Percentiles rank a stretch among this genome's conserved stretches.
Evolutionary conservation across 1,284 basidiomycete genomes (phyloP).

Genomic region (Trichosporon inkin): DNA sequence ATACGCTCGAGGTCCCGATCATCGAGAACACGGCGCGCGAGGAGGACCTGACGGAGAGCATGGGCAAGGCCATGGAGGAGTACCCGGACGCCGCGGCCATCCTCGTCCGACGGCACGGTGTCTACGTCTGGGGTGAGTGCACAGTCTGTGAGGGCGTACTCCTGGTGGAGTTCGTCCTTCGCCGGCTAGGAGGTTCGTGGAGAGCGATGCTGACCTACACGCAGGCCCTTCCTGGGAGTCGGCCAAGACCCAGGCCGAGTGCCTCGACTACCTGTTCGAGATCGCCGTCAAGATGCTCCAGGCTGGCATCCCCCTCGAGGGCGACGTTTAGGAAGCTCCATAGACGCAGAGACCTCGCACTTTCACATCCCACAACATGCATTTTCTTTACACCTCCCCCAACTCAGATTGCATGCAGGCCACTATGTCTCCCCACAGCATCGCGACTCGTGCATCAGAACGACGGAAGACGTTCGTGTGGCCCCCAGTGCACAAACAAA

Average conservation of each 20-base stretch:
- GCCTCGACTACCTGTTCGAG: conserved; percentile 81
- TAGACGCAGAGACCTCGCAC: not conserved
- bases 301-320: conserved; percentile 41
- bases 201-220: conserved; percentile 13
- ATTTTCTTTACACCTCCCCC: not conserved
- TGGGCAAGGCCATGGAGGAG: conserved; percentile 68
- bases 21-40: conserved; percentile 84
- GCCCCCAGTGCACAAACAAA: not conserved
- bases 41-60: conserved; percentile 76
- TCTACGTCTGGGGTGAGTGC: conserved; percentile 73
- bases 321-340: conserved; percentile 26
- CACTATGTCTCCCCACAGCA: not conserved
- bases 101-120: conserved; percentile 73
- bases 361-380: not conserved
- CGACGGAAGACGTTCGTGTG: no score
- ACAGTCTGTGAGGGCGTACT: not conserved
- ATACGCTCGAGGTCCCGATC: conserved; percentile 78
- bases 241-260: conserved; percentile 84
- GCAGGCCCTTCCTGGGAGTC: conserved; percentile 72
- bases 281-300: conserved; percentile 56
- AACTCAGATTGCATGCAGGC: no score
- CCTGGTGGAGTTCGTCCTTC: not conserved
- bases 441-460: not conserved
- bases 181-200: not conserved
- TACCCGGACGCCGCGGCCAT: conserved; percentile 74